Base-by-base conservation (phyloP, 805 yeast species). In the Hanseniaspora thailandica region DNA sequence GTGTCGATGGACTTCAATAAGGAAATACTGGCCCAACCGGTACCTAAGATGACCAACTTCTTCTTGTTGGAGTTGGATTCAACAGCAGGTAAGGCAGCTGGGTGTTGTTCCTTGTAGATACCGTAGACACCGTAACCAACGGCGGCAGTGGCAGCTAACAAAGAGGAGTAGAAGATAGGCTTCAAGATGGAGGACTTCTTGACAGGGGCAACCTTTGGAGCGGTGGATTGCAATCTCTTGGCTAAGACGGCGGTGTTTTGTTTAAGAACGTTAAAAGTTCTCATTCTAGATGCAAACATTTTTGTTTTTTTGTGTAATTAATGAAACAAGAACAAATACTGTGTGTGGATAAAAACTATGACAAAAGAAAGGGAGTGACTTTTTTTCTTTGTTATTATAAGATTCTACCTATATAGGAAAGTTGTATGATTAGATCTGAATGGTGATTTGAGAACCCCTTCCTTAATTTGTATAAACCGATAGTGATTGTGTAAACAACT, bases 11-110 rank as follows among this genome's bases (percentile, higher is more conserved):
- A 78, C 71, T 86, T 86, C 69, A 89, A 75, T 57, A 88, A 71
- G 6, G 96, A 81, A 52, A 89, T 82, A 12, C 95, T 78, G 56
- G 96, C 97, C 97, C 97, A 89, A 52, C 97, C 97, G 22, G 95
- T 81, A 57, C 94, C 94, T 64, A 78, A 78, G 69, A 76, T 81
- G 51, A 90, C 93, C 55, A 72, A 51, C 20, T 72, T 71, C 62
- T 71, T 71, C 57, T 70, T 68, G 47, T 68, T 70, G 38, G 68
- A 62, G 41, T 75, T 75, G 58, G 72, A 73, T 46, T 74, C 70
- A 57, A 77, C 72, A 17, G 71, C 80, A 47, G 69, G 60, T 63
- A 83, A 88, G 17, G 72, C 69, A 33, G 72, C 69, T 5, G 89
- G 89, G 59, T 75, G 71, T 6, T 77, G 69, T 67, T 84, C 90